Conservation (phyloP, 2,329 filamentous ascomycete species). For the Alternaria hordeiaustralica region DNA sequence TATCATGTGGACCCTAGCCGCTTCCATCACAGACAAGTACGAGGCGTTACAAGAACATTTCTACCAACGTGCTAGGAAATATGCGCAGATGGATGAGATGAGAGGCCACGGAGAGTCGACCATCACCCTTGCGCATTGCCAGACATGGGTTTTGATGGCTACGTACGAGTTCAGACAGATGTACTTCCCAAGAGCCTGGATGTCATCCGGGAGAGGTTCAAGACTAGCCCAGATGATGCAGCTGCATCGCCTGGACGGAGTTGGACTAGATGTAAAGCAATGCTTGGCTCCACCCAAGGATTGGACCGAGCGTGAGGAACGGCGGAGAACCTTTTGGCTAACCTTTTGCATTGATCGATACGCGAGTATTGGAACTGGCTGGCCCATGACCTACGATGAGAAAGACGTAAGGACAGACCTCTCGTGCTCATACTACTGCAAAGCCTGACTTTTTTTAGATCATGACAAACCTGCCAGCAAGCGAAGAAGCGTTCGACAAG, state of each 20-base stretch:
- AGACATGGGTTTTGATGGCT: slow-evolving; percentile 80
- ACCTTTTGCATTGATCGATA: slow-evolving; percentile 90
- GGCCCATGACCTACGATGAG: slow-evolving; percentile 95
- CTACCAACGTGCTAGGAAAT: slow-evolving; percentile 88
- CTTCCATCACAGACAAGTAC: slow-evolving; percentile 83
- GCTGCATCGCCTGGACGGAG: slow-evolving; percentile 82
- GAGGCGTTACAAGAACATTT: slow-evolving; percentile 81
- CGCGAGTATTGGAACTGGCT: slow-evolving; percentile 93
- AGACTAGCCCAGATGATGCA: slow-evolving; percentile 91
- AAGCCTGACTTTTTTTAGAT: slow-evolving; percentile 59
- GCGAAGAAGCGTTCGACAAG: slow-evolving; percentile 84
- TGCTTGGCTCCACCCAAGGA: slow-evolving; percentile 85
- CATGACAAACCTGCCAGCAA: slow-evolving; percentile 80
- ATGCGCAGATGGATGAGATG: slow-evolving; percentile 87
- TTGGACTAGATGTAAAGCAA: slow-evolving; percentile 88
- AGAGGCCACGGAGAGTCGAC: slow-evolving; percentile 90
- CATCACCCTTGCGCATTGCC: slow-evolving; percentile 83
- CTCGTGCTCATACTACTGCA: background rate
- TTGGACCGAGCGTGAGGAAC: slow-evolving; percentile 92
- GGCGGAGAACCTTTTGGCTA: slow-evolving; percentile 94
- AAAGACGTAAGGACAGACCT: slow-evolving; percentile 66
- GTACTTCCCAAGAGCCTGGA: slow-evolving; percentile 95
- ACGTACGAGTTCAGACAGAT: slow-evolving; percentile 97
- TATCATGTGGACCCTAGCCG: slow-evolving; percentile 95
- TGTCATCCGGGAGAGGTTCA: slow-evolving; percentile 83